These are phyloP conservation scores for Clonostachys rhizophaga DNA, from an alignment of 2,329 filamentous ascomycete species.

Conservation along the genomic window DNA sequence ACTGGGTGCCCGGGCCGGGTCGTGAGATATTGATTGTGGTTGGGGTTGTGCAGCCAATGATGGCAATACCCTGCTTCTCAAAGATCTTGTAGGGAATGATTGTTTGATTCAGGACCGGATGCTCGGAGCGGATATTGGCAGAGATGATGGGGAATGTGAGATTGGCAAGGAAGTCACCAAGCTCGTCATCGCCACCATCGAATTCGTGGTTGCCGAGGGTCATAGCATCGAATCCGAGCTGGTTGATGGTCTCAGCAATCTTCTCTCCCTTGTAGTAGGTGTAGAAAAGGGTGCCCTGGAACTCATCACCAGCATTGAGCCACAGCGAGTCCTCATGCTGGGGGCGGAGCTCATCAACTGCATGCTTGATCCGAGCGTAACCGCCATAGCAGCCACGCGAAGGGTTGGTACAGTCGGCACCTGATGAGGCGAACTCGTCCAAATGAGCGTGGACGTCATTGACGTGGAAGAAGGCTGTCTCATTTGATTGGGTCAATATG, in stretches of 20 bases:
- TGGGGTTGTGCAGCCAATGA: slow-evolving; percentile 61
- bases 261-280: slow-evolving; percentile 65
- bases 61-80: slow-evolving; percentile 53
- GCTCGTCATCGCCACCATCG: slow-evolving; percentile 57
- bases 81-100: slow-evolving; percentile 65
- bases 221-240: slow-evolving; percentile 62
- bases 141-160: slow-evolving; percentile 61
- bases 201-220: slow-evolving; percentile 66
- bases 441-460: slow-evolving; percentile 67
- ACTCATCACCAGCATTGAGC: slow-evolving; percentile 65
- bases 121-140: slow-evolving; percentile 56
- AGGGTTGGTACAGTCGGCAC: slow-evolving; percentile 55
- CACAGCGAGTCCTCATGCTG: slow-evolving; percentile 56
- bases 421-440: slow-evolving; percentile 56
- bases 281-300: slow-evolving; percentile 66
- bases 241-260: slow-evolving; percentile 62
- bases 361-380: slow-evolving; percentile 58
- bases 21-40: slow-evolving; percentile 53
- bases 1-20: slow-evolving; percentile 52
- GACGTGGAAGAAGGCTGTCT: slow-evolving; percentile 57
- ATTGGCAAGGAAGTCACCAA: slow-evolving; percentile 58
- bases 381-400: slow-evolving; percentile 58
- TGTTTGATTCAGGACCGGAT: slow-evolving; percentile 55
- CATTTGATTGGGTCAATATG: too few relatives aligned
- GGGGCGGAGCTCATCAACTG: slow-evolving; percentile 51